phyloP scores from a whole-genome alignment of 352 stramenopile genomes.

The Peronosclerospora sorghi region DNA sequence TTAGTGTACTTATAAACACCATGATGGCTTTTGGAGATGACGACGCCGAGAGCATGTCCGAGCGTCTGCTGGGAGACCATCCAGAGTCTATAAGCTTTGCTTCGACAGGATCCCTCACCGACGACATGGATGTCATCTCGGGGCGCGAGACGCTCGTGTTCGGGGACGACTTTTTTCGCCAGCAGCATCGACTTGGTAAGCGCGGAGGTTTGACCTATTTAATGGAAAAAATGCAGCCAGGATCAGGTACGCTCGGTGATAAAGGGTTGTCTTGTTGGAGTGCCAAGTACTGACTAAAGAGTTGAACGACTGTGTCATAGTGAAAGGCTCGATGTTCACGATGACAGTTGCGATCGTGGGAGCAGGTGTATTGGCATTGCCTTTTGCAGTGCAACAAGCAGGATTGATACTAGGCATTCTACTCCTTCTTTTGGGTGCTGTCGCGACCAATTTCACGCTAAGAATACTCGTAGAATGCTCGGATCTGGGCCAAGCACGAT shows the following conservation, averaged over 20 bases:
- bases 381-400: conserved; percentile 67
- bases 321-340: conserved; percentile 86
- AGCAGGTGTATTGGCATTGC: conserved; percentile 67
- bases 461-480: conserved; percentile 69
- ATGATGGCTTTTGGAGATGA: conserved; percentile 42
- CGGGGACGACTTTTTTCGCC: conserved; percentile 38
- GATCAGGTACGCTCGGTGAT: conserved; percentile 58
- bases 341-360: conserved; percentile 84
- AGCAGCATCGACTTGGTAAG: conserved; percentile 24
- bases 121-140: conserved; percentile 63
- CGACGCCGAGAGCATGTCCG: conserved; percentile 13
- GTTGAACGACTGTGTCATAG: conserved; percentile 16
- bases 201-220: conserved; percentile 50
- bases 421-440: conserved; percentile 52
- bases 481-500: conserved; percentile 56
- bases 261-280: neutral
- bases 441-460: conserved; percentile 77
- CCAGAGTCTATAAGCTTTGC: conserved; percentile 1
- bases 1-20: neutral
- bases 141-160: conserved; percentile 75
- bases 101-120: conserved; percentile 4
- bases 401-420: conserved; percentile 61
- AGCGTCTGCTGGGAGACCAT: conserved; percentile 15
- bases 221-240: conserved; percentile 74
- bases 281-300: conserved; percentile 1